Evolutionary conservation across 2,329 filamentous ascomycete species (phyloP).

Genomic region (Colletotrichum gloeosporioides): DNA sequence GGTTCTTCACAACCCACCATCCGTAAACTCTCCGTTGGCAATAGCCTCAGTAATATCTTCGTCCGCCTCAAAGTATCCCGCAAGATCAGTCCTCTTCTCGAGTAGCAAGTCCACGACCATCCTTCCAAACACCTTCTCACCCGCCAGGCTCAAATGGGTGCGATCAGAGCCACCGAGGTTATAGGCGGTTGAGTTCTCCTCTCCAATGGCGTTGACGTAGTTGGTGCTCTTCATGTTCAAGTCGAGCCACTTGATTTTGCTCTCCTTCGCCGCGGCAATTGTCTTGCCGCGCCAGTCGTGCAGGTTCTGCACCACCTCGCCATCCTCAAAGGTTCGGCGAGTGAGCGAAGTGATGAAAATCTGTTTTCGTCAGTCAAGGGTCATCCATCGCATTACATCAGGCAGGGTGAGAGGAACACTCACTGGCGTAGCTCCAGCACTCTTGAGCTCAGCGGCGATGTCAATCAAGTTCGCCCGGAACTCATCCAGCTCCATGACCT

Average conservation of each 20-base stretch:
- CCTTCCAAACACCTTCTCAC: slow-evolving; percentile 60
- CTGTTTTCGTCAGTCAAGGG: slow-evolving; percentile 10
- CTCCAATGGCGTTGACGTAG: slow-evolving; percentile 59
- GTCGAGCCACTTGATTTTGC: slow-evolving; percentile 46
- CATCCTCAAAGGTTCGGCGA: slow-evolving; percentile 49
- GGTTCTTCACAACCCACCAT: slow-evolving; percentile 15
- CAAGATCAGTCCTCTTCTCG: slow-evolving; percentile 24
- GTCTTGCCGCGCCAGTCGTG: slow-evolving; percentile 49
- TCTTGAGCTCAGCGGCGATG: slow-evolving; percentile 48
- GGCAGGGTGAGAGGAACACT: background rate
- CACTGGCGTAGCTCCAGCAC: slow-evolving; percentile 49
- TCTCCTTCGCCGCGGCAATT: slow-evolving; percentile 48
- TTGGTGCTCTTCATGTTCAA: slow-evolving; percentile 54
- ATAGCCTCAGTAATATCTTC: slow-evolving; percentile 36
- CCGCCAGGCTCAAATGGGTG: slow-evolving; percentile 62
- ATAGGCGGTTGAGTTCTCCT: slow-evolving; percentile 48
- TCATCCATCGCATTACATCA: background rate
- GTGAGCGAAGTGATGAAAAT: slow-evolving; percentile 62
- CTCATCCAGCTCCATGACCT: slow-evolving; percentile 51
- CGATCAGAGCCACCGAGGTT: slow-evolving; percentile 50
- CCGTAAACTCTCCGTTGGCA: slow-evolving; percentile 31
- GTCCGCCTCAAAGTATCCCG: slow-evolving; percentile 29
- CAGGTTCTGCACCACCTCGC: slow-evolving; percentile 53
- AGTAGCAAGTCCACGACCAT: slow-evolving; percentile 60
- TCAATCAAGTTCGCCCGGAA: slow-evolving; percentile 56